phyloP scores from a whole-genome alignment of 2,329 filamentous ascomycete species.

The Coniochaeta prunicola region DNA sequence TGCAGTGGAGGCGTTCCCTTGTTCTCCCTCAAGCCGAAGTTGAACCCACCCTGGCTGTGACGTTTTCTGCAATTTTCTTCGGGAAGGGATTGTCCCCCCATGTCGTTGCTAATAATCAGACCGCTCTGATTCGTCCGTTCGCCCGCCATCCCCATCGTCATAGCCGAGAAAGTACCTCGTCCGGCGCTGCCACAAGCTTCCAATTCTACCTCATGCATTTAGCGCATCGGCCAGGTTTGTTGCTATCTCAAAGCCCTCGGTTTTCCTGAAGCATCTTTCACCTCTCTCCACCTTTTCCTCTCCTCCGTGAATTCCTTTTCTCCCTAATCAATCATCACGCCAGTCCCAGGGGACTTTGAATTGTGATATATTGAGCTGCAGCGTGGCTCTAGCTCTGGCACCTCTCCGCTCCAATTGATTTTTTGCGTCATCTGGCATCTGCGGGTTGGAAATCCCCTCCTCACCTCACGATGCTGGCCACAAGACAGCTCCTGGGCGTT shows the following conservation, averaged over 20 bases:
- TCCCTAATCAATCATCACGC: conserved; percentile 9
- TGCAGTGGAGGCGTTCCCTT: neutral
- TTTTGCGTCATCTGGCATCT: conserved; percentile 6
- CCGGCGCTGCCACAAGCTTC: conserved; percentile 1
- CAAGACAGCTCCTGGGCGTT: conserved; percentile 59
- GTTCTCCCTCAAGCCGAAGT: conserved; percentile 1
- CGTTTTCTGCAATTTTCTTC: conserved; percentile 1
- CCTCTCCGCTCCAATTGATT: conserved; percentile 28
- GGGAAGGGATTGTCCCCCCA: conserved; percentile 1
- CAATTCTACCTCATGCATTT: neutral
- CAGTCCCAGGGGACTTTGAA: conserved; percentile 6
- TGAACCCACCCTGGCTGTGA: conserved; percentile 2
- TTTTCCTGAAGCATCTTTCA: conserved; percentile 20
- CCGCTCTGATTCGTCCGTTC: conserved; percentile 17
- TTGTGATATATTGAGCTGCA: conserved; percentile 15
- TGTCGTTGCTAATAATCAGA: conserved; percentile 14
- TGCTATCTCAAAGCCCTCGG: conserved; percentile 3
- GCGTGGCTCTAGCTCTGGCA: conserved; percentile 14
- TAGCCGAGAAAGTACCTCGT: conserved; percentile 16
- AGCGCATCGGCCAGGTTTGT: conserved; percentile 2
- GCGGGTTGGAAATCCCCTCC: neutral
- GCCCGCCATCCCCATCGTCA: conserved; percentile 17
- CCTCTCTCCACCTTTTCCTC: conserved; percentile 26
- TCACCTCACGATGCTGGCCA: conserved; percentile 56
- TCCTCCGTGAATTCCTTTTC: conserved; percentile 13